These are phyloP conservation scores for Xerocomellus amylosporus DNA, from an alignment of 768 basidiomycete genomes.

Conservation along the genomic window DNA sequence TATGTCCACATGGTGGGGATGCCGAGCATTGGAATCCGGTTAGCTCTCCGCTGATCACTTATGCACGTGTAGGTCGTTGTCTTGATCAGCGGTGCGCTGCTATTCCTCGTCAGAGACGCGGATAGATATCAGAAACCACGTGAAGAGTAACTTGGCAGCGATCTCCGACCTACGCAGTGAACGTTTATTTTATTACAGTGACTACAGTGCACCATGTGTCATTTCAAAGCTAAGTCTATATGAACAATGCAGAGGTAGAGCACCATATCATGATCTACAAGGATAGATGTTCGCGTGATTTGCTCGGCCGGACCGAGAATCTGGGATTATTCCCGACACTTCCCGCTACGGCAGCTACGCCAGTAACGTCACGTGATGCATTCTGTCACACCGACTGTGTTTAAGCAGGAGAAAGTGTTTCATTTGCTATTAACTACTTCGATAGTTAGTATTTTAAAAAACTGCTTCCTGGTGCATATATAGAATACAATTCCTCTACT, in stretches of 20 bases:
- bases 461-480: too few relatives aligned
- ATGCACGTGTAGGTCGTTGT: slow-evolving; percentile 12
- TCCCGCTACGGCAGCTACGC: too few relatives aligned
- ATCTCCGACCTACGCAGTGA: background rate
- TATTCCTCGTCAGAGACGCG: slow-evolving; percentile 25
- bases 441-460: too few relatives aligned
- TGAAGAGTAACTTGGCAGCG: slow-evolving; percentile 1
- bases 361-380: too few relatives aligned
- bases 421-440: too few relatives aligned
- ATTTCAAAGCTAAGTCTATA: background rate
- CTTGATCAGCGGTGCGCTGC: slow-evolving; percentile 12
- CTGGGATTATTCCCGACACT: too few relatives aligned
- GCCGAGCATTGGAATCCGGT: background rate
- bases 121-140: slow-evolving; percentile 15
- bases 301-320: background rate
- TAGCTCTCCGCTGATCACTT: background rate
- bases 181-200: background rate
- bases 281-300: background rate
- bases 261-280: background rate
- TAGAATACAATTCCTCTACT: too few relatives aligned
- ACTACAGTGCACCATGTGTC: background rate
- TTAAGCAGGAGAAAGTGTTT: too few relatives aligned
- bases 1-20: slow-evolving; percentile 23
- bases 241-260: background rate
- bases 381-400: too few relatives aligned